Percentiles rank a stretch among this genome's conserved stretches.
Conservation (phyloP, 2,329 filamentous ascomycete species). For the Metarhizium sp. region DNA sequence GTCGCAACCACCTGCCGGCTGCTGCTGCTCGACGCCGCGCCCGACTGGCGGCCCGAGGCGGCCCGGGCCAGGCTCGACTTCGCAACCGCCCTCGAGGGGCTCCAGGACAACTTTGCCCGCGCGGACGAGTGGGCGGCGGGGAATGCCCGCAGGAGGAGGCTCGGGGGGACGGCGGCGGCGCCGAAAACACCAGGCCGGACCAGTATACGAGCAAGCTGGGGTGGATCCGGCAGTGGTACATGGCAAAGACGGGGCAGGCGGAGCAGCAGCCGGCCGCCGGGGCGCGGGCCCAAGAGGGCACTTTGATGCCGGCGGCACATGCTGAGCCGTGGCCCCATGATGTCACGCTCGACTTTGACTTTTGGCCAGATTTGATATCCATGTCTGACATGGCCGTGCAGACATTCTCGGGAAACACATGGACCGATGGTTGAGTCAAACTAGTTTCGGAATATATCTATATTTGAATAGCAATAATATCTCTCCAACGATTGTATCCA, state of each 20-base stretch:
- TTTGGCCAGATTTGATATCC: conserved; percentile 19
- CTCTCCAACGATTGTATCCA: background rate
- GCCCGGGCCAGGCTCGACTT: conserved; percentile 26
- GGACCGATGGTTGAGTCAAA: background rate
- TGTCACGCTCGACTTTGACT: conserved; percentile 18
- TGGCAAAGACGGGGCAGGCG: conserved; percentile 13
- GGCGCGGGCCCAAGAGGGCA: background rate
- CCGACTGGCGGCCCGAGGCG: conserved; percentile 26
- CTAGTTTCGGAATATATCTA: background rate
- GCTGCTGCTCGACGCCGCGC: conserved; percentile 21
- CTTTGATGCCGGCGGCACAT: background rate
- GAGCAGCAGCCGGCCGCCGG: conserved; percentile 6
- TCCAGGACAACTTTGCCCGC: conserved; percentile 9
- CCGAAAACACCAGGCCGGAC: conserved; percentile 12
- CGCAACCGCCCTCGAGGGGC: conserved; percentile 13
- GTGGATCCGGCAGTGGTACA: conserved; percentile 32
- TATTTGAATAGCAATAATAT: background rate
- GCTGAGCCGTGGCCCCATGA: conserved; percentile 10
- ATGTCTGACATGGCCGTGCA: conserved; percentile 7
- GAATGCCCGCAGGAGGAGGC: background rate
- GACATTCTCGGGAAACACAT: background rate
- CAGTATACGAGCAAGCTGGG: conserved; percentile 25
- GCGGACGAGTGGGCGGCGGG: background rate
- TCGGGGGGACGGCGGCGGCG: conserved; percentile 16
- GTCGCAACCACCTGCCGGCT: conserved; percentile 26